Evolutionary conservation across 1,284 basidiomycete species (phyloP), one percentile per base, ranked within the genome.

Genomic region (Fomes fomentarius): DNA sequence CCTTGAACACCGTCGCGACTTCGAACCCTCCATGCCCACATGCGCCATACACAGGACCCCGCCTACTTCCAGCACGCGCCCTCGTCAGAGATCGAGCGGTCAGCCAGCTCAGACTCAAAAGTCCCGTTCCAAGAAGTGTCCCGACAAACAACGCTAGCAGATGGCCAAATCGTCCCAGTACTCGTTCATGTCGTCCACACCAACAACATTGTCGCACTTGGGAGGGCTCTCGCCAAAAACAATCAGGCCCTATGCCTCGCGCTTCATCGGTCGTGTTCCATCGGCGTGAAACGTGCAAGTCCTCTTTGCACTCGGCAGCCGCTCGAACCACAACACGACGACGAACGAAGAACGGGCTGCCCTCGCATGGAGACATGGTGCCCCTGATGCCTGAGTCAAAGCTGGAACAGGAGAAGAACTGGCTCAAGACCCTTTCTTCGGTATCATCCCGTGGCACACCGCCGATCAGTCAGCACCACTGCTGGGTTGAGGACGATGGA

Each of bases 241-340:
- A 15, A 78, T 90, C 70, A 76, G 84, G 41, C 83, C 84, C 15
- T 83, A 85, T 1, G 89, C 92, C 7, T 82, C 88, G 45, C 85
- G 94, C 26, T 94, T 97, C 73, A 85, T 98, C 35, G 87, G 96
- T 46, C 87, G 96, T 34, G 96, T 98, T 39, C 94, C 96, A 1
- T 97, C 94, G 19, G 96, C 96, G 1, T 96, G 96, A 1, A 98
- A 98, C 69, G 89, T 94, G 43, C 98, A 98, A 71, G 90, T 89
- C 38, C 78, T 98, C 21, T 95, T 96, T 70, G 77, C 81, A 43
- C 73, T 83, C 40, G 73, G 77, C 53, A 77, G 81, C 39, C 79
- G 79, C 50, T 77, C 80, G 43, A 65, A 78, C 47, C 73, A 77
- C 14, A 69, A 65, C 28, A 65, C 70, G 41, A 80, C 79, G 8